Evolutionary conservation across 164 flowering plant genomes (phyloP).

Genomic region (Chloranthus sessilifolius): DNA sequence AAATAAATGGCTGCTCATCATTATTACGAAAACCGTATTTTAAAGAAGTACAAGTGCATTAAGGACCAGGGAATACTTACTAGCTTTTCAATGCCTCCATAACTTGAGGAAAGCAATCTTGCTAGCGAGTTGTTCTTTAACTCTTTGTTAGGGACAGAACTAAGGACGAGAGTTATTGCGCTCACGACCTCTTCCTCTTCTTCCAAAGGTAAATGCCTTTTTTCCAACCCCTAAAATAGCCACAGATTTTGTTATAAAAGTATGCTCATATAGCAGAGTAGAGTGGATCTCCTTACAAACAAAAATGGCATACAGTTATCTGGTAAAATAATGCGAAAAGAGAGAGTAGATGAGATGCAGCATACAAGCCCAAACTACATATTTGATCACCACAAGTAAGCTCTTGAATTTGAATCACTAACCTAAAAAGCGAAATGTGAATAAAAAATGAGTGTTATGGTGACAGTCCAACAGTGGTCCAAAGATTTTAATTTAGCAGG

Average conservation of each 20-base stretch:
- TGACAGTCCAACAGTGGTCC: too few species aligned
- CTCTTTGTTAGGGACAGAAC: constrained; percentile 57
- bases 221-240: constrained; percentile 60
- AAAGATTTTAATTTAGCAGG: too few species aligned
- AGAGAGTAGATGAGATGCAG: neutral
- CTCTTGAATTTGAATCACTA: too few species aligned
- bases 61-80: constrained; percentile 34
- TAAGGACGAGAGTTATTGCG: constrained; percentile 69
- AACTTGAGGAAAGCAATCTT: constrained; percentile 72
- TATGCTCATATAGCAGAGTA: constrained; percentile 2
- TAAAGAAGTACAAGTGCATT: neutral
- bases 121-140: constrained; percentile 60
- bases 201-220: constrained; percentile 57
- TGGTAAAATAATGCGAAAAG: neutral
- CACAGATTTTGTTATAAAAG: constrained; percentile 3
- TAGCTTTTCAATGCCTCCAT: constrained; percentile 67
- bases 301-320: neutral
- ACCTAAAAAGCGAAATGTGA: too few species aligned
- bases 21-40: neutral
- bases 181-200: constrained; percentile 82
- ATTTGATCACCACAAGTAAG: neutral
- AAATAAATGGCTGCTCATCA: too few species aligned
- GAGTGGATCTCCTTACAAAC: neutral
- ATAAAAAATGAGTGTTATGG: too few species aligned
- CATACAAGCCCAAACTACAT: too few species aligned